Percentiles rank a stretch among this genome's conserved stretches.
Evolutionary conservation across 2,329 filamentous ascomycete species (phyloP).

Genomic region (Colletotrichum sp.): DNA sequence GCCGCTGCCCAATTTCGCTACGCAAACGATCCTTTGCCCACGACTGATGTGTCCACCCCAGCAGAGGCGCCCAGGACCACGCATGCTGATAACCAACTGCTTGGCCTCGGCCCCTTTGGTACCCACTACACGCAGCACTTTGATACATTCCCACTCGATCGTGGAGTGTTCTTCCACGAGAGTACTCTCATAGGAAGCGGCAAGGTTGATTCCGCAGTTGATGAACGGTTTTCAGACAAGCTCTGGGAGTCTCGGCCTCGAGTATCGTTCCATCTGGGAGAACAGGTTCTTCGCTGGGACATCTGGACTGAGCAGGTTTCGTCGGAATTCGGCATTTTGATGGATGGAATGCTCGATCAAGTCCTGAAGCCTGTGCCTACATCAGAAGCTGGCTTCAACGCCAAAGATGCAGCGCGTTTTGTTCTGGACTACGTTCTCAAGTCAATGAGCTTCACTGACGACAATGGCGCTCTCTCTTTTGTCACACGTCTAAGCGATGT

Average conservation of each 20-base stretch:
- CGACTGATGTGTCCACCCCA: constrained; percentile 8
- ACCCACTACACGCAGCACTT: constrained; percentile 68
- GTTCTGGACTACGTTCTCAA: constrained; percentile 53
- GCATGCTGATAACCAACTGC: background rate
- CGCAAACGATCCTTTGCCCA: constrained; percentile 56
- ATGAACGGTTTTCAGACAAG: constrained; percentile 30
- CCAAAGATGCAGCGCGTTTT: constrained; percentile 39
- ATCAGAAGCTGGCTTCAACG: constrained; percentile 10
- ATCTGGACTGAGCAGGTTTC: constrained; percentile 63
- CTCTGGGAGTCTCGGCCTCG: constrained; percentile 35
- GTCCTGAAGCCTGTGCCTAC: constrained; percentile 16
- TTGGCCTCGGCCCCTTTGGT: constrained; percentile 64
- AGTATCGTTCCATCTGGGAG: constrained; percentile 50
- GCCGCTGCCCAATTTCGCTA: constrained; percentile 58
- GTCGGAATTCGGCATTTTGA: constrained; percentile 65
- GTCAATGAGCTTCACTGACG: constrained; percentile 42
- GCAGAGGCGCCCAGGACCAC: constrained; percentile 5
- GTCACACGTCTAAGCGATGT: constrained; percentile 48
- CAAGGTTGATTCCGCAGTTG: constrained; percentile 44
- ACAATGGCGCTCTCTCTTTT: constrained; percentile 44
- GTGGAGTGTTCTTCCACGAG: constrained; percentile 63
- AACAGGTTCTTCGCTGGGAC: constrained; percentile 58
- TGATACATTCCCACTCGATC: constrained; percentile 63
- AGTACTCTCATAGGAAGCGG: constrained; percentile 64
- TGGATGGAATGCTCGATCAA: constrained; percentile 62